Evolutionary conservation across 1,284 basidiomycete species (phyloP).

Genomic region (Microbotryum silenes-acaulis): DNA sequence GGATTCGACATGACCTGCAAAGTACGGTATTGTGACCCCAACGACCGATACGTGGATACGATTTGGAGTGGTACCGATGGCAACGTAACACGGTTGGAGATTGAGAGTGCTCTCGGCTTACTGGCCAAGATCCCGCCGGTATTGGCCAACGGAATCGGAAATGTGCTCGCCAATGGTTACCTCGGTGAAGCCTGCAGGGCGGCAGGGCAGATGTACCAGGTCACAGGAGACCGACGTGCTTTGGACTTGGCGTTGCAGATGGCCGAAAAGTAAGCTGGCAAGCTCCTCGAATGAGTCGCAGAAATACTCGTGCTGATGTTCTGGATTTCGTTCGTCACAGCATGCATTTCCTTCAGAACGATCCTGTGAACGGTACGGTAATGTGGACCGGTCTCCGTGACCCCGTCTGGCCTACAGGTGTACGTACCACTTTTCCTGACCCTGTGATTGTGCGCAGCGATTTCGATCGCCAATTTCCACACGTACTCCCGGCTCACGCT

Average conservation of each 20-base stretch:
- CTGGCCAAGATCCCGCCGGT: conserved; percentile 12
- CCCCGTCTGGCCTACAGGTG: not conserved
- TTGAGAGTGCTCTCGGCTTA: conserved; percentile 25
- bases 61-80: conserved; percentile 2
- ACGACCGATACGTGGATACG: not conserved
- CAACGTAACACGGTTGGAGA: conserved; percentile 18
- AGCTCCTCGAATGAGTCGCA: not conserved
- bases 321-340: not conserved
- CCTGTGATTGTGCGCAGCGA: no score
- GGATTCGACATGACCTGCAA: conserved; percentile 17
- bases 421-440: no score
- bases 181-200: not conserved
- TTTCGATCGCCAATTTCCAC: no score
- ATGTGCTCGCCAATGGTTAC: not conserved
- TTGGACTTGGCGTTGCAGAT: conserved; percentile 18
- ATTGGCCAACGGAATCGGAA: conserved; percentile 17
- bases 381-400: conserved; percentile 25
- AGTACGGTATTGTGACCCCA: conserved; percentile 13
- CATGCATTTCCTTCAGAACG: conserved; percentile 21
- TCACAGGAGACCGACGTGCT: conserved; percentile 17
- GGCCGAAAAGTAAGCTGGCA: conserved; percentile 15
- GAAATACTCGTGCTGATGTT: not conserved
- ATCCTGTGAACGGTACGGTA: conserved; percentile 2
- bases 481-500: no score
- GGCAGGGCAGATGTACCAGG: conserved; percentile 4